These are phyloP conservation scores for Boechera stricta DNA, from an alignment of 345 rosid genomes.

Conservation along the genomic window DNA sequence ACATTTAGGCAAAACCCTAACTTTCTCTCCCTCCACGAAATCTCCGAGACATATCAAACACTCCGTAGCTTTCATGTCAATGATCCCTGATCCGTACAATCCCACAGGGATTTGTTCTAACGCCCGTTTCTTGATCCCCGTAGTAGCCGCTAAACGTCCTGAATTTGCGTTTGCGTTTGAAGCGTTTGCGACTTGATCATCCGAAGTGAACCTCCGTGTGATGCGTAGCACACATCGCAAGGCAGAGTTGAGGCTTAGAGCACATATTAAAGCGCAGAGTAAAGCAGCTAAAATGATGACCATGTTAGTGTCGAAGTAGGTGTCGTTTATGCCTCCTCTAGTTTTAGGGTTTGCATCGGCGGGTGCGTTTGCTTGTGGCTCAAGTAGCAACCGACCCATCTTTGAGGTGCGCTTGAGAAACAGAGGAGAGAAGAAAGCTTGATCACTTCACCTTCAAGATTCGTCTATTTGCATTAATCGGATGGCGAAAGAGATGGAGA, in stretches of 20 bases:
- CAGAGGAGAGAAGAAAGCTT: conserved; percentile 18
- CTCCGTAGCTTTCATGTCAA: conserved; percentile 59
- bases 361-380: conserved; percentile 30
- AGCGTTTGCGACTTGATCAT: conserved; percentile 37
- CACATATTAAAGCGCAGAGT: conserved; percentile 70
- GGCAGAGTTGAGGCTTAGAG: conserved; percentile 68
- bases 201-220: conserved; percentile 54
- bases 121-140: conserved; percentile 61
- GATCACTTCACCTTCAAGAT: conserved; percentile 29
- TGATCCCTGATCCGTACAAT: conserved; percentile 46
- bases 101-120: conserved; percentile 64
- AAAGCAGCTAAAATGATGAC: conserved; percentile 74
- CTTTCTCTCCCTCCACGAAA: conserved; percentile 67
- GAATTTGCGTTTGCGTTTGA: conserved; percentile 44
- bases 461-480: conserved; percentile 9
- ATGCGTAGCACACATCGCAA: conserved; percentile 64
- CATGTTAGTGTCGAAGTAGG: conserved; percentile 76
- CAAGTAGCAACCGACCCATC: conserved; percentile 44
- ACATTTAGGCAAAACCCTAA: conserved; percentile 73
- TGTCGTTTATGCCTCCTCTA: conserved; percentile 27
- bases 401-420: conserved; percentile 18
- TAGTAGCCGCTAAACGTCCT: conserved; percentile 42
- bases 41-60: conserved; percentile 80
- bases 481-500: conserved; percentile 6
- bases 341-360: conserved; percentile 32